Evolutionary conservation across 2,329 filamentous ascomycete species (phyloP), one percentile per base, ranked within the genome.

Genomic region (Curvularia lunata): DNA sequence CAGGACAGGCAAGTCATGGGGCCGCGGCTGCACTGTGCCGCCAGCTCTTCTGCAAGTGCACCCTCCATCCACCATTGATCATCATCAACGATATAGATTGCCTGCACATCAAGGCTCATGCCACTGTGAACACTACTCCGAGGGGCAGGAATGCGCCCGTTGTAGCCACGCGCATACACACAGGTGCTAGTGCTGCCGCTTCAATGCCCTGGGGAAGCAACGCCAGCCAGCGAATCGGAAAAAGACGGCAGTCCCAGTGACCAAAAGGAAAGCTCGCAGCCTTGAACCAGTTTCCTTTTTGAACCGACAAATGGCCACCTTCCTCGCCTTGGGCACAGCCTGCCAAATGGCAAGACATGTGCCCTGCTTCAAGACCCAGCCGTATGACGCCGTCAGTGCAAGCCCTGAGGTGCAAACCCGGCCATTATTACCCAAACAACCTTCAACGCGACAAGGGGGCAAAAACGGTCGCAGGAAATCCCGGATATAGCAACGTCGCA

Each of bases 21-120:
- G 23, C 27, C 30, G 40, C 55, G 50, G 55, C 48, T 58, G 45
- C 51, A 58, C 54, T 54, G 55, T 50, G 50, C 55, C 55, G 55
- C 43, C 28, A 45, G 49, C 27, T 43, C 4, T 8, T 37, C 28
- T 48, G 23, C 32, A 45, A 46, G 51, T 54, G 45, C 45, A 45
- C 32, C 54, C 16, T 38, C 19, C 25, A 18, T 45, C 19, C 50
- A 46, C 38, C 30, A 46, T 8, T 25, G 38, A 58, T 54, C 45
- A 37, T 54, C 46, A 18, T 46, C 51, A 32, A 27, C 49, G 49
- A 53, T 48, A 48, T 43, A 48, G 34, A 48, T 48, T 48, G 45
- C 37, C 54, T 41, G 50, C 45, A 47, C 34, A 21, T 52, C 30
- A 52, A 25, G 16, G 18, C 28, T 16, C 25, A 34, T 52, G 30